phyloP scores from a whole-genome alignment of 2,329 filamentous ascomycete species.

The Xylaria arbuscula region DNA sequence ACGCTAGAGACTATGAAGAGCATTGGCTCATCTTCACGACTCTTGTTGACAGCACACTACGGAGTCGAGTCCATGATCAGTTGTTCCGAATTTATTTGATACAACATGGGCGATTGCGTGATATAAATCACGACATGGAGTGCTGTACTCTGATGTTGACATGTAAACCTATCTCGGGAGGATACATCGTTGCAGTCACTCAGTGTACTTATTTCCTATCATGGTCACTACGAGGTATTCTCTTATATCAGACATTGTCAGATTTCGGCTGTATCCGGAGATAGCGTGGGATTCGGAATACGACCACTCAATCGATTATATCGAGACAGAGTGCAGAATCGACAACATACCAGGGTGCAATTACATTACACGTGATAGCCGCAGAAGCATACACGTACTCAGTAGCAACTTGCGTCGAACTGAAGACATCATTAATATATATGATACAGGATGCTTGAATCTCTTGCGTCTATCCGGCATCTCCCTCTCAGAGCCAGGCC shows the following conservation, averaged over 20 bases:
- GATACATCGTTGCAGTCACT: neutral
- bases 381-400: neutral
- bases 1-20: neutral
- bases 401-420: neutral
- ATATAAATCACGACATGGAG: conserved; percentile 8
- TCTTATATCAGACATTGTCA: conserved; percentile 6
- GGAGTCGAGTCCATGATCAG: neutral
- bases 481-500: neutral
- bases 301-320: too few species aligned
- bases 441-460: neutral
- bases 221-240: too few species aligned
- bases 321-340: too few species aligned
- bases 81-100: conserved; percentile 8
- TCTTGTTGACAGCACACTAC: neutral
- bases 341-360: too few species aligned
- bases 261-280: conserved; percentile 32
- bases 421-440: conserved; percentile 3
- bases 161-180: conserved; percentile 1
- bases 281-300: conserved; percentile 10
- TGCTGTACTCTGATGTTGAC: neutral
- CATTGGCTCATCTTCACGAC: neutral
- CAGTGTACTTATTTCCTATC: neutral
- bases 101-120: neutral
- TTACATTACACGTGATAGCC: too few species aligned
- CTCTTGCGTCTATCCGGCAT: neutral